These are phyloP conservation scores for Aspergillus fijiensis DNA, from an alignment of 2,329 filamentous ascomycete species.

Conservation along the genomic window DNA sequence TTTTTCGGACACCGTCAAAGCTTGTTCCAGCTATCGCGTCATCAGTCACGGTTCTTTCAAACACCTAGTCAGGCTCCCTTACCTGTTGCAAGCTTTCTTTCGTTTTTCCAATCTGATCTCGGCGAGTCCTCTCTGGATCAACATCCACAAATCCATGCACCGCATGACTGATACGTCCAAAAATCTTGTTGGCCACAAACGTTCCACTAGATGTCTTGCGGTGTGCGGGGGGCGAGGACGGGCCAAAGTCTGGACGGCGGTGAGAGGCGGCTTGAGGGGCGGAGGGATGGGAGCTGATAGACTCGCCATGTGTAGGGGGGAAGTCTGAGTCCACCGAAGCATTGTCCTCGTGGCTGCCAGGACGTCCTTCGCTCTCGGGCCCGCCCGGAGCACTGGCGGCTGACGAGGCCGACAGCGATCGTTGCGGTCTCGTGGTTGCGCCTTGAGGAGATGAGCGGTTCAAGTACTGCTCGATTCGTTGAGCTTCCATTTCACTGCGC, in stretches of 20 bases:
- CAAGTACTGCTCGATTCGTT: constrained; percentile 90
- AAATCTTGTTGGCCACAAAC: constrained; percentile 89
- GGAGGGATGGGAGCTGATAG: constrained; percentile 47
- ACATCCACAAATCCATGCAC: constrained; percentile 95
- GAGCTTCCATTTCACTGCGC: constrained; percentile 86
- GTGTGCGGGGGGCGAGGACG: constrained; percentile 53
- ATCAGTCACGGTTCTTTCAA: constrained; percentile 7
- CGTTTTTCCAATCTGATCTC: constrained; percentile 95
- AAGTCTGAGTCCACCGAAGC: constrained; percentile 96
- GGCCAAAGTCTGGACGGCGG: constrained; percentile 36
- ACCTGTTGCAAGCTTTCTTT: constrained; percentile 74
- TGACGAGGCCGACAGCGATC: constrained; percentile 63
- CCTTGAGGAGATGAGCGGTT: constrained; percentile 57
- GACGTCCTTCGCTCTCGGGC: constrained; percentile 49
- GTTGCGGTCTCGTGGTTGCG: constrained; percentile 52
- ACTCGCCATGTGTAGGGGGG: constrained; percentile 79
- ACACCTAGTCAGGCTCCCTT: constrained; percentile 11
- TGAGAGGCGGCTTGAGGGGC: constrained; percentile 68
- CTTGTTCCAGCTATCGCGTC: constrained; percentile 73
- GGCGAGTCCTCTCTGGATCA: constrained; percentile 86
- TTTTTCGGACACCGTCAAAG: constrained; percentile 79
- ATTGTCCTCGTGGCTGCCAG: constrained; percentile 69
- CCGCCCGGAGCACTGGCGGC: constrained; percentile 41
- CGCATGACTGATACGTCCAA: constrained; percentile 90
- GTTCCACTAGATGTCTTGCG: constrained; percentile 82